Percentiles rank a stretch among this genome's conserved stretches.
Conservation (phyloP, 73 alveolate species). For the Effrenium voratum region DNA sequence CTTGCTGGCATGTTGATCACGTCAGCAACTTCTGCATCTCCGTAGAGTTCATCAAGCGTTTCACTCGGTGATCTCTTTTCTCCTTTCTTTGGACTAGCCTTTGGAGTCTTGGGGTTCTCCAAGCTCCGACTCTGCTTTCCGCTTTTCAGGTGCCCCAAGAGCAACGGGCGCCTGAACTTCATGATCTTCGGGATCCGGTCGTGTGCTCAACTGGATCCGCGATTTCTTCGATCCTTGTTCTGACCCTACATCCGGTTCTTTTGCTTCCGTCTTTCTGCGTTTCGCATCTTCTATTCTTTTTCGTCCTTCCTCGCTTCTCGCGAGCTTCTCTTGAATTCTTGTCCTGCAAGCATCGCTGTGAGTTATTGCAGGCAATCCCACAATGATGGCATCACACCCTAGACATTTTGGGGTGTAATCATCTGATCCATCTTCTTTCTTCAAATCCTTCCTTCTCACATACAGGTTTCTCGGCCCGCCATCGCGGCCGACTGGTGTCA, state of each 20-base stretch:
- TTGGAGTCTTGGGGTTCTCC: too few species aligned
- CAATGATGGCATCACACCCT: conserved; percentile 6
- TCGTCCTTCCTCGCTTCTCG: not conserved
- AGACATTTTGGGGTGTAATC: conserved; percentile 16
- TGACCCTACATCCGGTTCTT: not conserved
- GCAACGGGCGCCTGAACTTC: too few species aligned
- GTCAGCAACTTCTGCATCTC: too few species aligned
- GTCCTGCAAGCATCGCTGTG: not conserved
- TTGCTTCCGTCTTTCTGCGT: not conserved
- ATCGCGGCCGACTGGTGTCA: not conserved
- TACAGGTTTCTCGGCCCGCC: conserved; percentile 6
- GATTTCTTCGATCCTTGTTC: too few species aligned
- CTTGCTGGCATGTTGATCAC: too few species aligned
- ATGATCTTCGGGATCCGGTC: not conserved
- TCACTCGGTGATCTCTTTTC: too few species aligned
- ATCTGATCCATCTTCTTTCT: not conserved
- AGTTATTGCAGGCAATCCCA: conserved; percentile 24
- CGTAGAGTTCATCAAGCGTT: too few species aligned
- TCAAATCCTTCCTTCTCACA: conserved; percentile 15
- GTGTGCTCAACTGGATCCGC: too few species aligned
- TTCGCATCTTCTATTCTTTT: not conserved
- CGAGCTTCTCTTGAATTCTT: not conserved
- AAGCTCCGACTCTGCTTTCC: too few species aligned
- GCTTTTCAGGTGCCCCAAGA: too few species aligned
- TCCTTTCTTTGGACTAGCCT: too few species aligned